Conservation (phyloP, 495 filamentous ascomycete species). For the Daldinia vernicosa region DNA sequence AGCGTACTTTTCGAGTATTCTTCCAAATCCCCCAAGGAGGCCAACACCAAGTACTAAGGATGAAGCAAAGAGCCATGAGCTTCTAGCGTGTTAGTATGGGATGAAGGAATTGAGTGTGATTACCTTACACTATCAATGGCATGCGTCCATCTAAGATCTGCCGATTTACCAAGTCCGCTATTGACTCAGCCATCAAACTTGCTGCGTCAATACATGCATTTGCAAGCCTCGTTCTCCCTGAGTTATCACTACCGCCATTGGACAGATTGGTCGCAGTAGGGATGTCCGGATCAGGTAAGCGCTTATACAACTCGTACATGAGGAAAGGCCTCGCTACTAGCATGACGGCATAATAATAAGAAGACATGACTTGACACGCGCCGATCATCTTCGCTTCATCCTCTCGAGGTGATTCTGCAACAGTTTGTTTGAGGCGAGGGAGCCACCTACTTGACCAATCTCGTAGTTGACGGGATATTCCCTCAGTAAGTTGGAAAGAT, state of each 20-base stretch:
- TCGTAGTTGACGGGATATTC: conserved; percentile 55
- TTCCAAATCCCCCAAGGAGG: conserved; percentile 55
- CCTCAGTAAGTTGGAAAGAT: conserved; percentile 55
- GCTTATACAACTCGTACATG: conserved; percentile 56
- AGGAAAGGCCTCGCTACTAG: conserved; percentile 57
- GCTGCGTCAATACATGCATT: conserved; percentile 60
- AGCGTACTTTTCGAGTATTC: conserved; percentile 56
- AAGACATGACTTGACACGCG: conserved; percentile 54
- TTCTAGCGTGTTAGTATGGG: conserved; percentile 11
- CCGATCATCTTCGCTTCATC: conserved; percentile 43
- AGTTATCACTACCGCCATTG: conserved; percentile 20
- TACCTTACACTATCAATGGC: conserved; percentile 54
- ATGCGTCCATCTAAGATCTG: conserved; percentile 48
- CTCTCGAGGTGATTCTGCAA: conserved; percentile 32
- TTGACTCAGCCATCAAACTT: conserved; percentile 54
- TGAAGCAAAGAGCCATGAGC: conserved; percentile 59
- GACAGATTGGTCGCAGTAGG: conserved; percentile 3
- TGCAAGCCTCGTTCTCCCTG: conserved; percentile 52
- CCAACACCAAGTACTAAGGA: conserved; percentile 57
- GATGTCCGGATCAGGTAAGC: conserved; percentile 43
- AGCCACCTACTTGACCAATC: conserved; percentile 57
- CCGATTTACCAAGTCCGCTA: conserved; percentile 48
- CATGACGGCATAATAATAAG: conserved; percentile 60
- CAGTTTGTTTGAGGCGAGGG: conserved; percentile 44
- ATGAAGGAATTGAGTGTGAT: not conserved